Base-by-base conservation (phyloP, 2,329 filamentous ascomycete species). In the Aspergillus sergii region DNA sequence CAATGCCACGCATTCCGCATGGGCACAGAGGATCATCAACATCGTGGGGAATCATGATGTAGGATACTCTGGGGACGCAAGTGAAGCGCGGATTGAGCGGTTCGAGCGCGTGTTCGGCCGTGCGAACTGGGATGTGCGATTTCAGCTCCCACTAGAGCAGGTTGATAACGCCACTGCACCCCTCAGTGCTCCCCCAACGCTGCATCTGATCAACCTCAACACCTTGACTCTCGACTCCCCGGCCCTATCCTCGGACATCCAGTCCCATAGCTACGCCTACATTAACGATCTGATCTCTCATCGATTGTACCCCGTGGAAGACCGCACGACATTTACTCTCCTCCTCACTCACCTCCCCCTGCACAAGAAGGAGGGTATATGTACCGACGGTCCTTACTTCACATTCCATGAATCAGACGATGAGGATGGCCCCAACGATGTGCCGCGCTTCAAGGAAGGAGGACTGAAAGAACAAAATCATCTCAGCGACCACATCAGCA, bases 11-110 rank as follows among this genome's bases (percentile, higher is more conserved):
- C 59, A 84, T 64, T 78, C 81, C 7, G 77, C 78, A 2, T 98
- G 95, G 95, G 79, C 83, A n/a, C 85, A 82, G 46, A 86, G 91
- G 60, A 84, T 97, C 66, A 93, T 99, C 75, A 96, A 97, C 69
- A 88, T 98, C 30, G 93, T 89, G 0, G 95, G 95, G 1, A 99
- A 99, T 73, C 95, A 99, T 75, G 95, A 99, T 76, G 89, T 99
- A 72, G 95, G 95, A 39, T 99, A 99, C 75, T 93, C 94, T 0
- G 95, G 95, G 3, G 95, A 99, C 76, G 85, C 98, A 65, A 93
- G 90, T 46, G 80, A 84, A n/a, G 84, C 88, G 65, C 88, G 93
- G 4, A 83, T 97, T 60, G 82, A 87, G 32, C 87, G 95, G 1
- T 99, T 98, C 74, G 93, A 97, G 79, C 84, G 85, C 26, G 86